Conservation (phyloP, 78 protist species). For the Dictyostelium purpureum region DNA sequence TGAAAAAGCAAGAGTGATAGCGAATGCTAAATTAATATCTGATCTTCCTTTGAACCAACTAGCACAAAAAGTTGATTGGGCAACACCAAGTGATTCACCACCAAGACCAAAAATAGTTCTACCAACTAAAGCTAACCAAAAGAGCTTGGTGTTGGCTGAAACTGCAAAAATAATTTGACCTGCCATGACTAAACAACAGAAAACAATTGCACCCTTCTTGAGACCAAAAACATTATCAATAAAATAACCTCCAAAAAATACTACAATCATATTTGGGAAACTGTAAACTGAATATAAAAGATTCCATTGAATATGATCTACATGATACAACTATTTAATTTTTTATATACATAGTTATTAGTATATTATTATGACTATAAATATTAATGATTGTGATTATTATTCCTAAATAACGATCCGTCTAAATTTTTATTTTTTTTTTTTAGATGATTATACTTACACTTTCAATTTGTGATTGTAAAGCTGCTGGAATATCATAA, state of each 20-base stretch:
- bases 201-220: slow-evolving; percentile 46
- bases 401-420: background rate
- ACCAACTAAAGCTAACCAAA: slow-evolving; percentile 75
- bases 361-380: no score
- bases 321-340: slow-evolving; percentile 7
- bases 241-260: slow-evolving; percentile 79
- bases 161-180: slow-evolving; percentile 77
- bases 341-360: no score
- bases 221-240: slow-evolving; percentile 81
- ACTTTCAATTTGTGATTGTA: background rate
- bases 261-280: slow-evolving; percentile 79
- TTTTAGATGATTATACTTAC: slow-evolving; percentile 15
- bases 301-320: slow-evolving; percentile 6
- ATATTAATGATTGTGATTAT: no score
- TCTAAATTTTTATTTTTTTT: no score
- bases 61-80: slow-evolving; percentile 80
- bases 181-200: slow-evolving; percentile 55
- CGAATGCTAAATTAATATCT: slow-evolving; percentile 73
- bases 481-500: slow-evolving; percentile 74
- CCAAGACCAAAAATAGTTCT: slow-evolving; percentile 84
- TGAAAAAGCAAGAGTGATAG: slow-evolving; percentile 69
- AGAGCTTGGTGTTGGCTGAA: slow-evolving; percentile 21
- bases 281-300: slow-evolving; percentile 50
- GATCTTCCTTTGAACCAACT: slow-evolving; percentile 79
- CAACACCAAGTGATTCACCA: slow-evolving; percentile 82